These are phyloP conservation scores for Porogramme epimiltina DNA, from an alignment of 1,284 basidiomycete genomes.

Conservation along the genomic window DNA sequence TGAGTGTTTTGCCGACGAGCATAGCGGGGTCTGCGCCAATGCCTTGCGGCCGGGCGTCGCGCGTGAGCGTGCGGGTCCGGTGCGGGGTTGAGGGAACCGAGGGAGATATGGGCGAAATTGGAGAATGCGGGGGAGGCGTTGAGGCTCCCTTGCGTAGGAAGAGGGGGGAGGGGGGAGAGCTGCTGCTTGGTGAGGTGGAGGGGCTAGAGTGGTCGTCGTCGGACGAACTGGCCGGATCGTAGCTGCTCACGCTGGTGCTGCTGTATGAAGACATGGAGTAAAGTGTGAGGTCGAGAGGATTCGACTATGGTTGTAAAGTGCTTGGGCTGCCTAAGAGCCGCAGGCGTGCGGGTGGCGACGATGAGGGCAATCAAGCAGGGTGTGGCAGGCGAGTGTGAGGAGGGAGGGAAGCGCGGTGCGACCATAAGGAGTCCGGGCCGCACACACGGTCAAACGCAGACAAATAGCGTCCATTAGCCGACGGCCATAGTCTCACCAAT, in stretches of 20 bases:
- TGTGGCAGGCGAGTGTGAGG: slow-evolving; percentile 1
- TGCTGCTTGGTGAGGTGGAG: slow-evolving; percentile 12
- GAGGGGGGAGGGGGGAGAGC: slow-evolving; percentile 11
- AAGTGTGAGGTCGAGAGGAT: slow-evolving; percentile 4
- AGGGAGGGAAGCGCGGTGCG: slow-evolving; percentile 10
- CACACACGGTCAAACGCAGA: slow-evolving; percentile 18
- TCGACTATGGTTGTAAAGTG: background rate
- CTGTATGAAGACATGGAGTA: slow-evolving; percentile 22
- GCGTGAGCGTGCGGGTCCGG: slow-evolving; percentile 5
- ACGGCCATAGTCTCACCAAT: background rate
- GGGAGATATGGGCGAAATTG: background rate
- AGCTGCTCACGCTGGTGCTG: slow-evolving; percentile 24
- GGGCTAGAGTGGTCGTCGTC: slow-evolving; percentile 14
- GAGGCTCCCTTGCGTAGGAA: background rate
- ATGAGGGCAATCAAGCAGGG: background rate
- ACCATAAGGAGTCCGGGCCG: slow-evolving; percentile 16
- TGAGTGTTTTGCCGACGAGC: slow-evolving; percentile 55
- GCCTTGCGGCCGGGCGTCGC: slow-evolving; percentile 2
- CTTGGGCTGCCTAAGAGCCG: slow-evolving; percentile 2
- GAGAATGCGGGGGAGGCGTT: slow-evolving; percentile 6
- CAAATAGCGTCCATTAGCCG: slow-evolving; percentile 14
- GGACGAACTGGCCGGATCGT: slow-evolving; percentile 16
- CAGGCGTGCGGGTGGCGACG: background rate
- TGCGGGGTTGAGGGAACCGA: background rate
- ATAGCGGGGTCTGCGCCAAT: slow-evolving; percentile 50